Percentiles rank a stretch among this genome's conserved stretches.
Evolutionary conservation across 2,329 filamentous ascomycete genomes (phyloP).

Genomic region (Blastomyces gilchristii): DNA sequence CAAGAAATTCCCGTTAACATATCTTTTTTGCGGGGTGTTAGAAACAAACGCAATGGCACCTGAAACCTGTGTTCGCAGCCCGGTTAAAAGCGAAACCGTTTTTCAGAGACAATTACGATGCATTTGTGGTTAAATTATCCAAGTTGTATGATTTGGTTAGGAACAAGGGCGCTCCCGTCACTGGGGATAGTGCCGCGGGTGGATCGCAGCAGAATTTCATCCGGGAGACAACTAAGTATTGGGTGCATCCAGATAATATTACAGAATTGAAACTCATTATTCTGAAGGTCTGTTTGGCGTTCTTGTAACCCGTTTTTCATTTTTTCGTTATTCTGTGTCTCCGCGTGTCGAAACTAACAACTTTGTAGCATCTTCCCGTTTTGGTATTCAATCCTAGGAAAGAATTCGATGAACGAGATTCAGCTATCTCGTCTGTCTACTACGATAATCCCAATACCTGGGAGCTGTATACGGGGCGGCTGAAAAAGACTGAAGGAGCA

Average conservation of each 20-base stretch:
- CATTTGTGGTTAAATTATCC: slow-evolving; percentile 86
- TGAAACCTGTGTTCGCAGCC: slow-evolving; percentile 91
- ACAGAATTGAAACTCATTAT: slow-evolving; percentile 97
- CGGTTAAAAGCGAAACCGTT: slow-evolving; percentile 93
- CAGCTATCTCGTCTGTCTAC: slow-evolving; percentile 96
- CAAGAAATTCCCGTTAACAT: neutral
- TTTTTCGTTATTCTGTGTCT: neutral
- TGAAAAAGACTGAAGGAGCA: slow-evolving; percentile 96
- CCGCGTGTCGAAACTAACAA: neutral
- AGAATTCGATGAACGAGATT: slow-evolving; percentile 82
- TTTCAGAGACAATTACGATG: slow-evolving; percentile 98
- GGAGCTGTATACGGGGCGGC: slow-evolving; percentile 84
- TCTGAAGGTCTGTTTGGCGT: slow-evolving; percentile 51
- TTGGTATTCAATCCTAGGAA: slow-evolving; percentile 96
- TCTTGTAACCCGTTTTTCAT: neutral
- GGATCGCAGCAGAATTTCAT: slow-evolving; percentile 92
- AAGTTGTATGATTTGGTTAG: slow-evolving; percentile 91
- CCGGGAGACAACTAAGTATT: slow-evolving; percentile 96
- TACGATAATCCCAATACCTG: slow-evolving; percentile 91
- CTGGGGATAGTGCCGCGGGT: slow-evolving; percentile 83
- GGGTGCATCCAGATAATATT: slow-evolving; percentile 97
- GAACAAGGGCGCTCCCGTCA: slow-evolving; percentile 82
- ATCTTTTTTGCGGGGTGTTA: slow-evolving; percentile 27
- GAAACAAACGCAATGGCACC: slow-evolving; percentile 91
- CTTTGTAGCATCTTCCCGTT: slow-evolving; percentile 66